Percentiles rank a stretch among this genome's conserved stretches.
Conservation (phyloP, 2,329 filamentous ascomycete species). For the Aureobasidium lini region DNA sequence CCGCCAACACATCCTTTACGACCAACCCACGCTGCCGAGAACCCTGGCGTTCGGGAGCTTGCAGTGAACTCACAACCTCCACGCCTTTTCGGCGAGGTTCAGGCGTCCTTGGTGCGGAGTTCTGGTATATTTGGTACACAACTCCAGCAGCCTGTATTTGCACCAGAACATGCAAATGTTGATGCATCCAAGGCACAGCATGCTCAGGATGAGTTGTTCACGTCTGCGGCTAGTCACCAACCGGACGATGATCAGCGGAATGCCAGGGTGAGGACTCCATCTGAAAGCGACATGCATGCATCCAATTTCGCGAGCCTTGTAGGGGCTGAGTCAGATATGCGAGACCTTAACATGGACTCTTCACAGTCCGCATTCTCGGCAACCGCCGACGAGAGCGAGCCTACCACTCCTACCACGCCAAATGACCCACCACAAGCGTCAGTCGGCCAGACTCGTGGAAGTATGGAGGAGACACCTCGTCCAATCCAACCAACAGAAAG, state of each 20-base stretch:
- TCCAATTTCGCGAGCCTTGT: constrained; percentile 33
- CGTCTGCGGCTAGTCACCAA: constrained; percentile 10
- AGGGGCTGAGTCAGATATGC: constrained; percentile 41
- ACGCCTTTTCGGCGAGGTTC: constrained; percentile 55
- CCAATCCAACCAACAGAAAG: constrained; percentile 16
- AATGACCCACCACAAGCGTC: constrained; percentile 9
- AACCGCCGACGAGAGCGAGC: constrained; percentile 29
- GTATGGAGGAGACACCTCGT: constrained; percentile 23
- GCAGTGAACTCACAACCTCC: background rate
- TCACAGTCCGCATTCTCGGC: constrained; percentile 33
- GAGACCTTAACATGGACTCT: constrained; percentile 43
- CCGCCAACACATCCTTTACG: background rate
- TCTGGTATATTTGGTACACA: constrained; percentile 30
- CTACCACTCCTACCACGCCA: constrained; percentile 28
- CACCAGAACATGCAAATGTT: background rate
- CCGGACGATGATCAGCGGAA: background rate
- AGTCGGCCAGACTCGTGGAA: constrained; percentile 12
- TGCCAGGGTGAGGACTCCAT: background rate
- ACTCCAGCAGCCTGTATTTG: background rate
- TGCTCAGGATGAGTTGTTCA: constrained; percentile 4
- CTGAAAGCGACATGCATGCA: background rate
- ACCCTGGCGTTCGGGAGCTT: background rate
- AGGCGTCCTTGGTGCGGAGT: constrained; percentile 46
- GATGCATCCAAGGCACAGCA: background rate
- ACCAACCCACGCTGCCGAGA: background rate